phyloP scores from a whole-genome alignment of 1,139 yeast species.

The Candida tropicalis region DNA sequence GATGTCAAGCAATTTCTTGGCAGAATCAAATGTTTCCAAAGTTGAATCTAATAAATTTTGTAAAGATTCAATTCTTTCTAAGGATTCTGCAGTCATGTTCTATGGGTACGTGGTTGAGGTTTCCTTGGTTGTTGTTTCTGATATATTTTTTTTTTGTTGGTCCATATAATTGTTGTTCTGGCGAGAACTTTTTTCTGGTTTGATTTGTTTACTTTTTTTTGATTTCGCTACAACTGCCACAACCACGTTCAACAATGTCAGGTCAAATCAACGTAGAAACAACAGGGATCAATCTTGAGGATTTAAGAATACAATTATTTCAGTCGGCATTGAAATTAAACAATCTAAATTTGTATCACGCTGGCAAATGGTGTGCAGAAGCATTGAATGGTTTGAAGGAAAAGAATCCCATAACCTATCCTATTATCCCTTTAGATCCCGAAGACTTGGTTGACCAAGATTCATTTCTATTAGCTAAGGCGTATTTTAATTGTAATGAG shows the following conservation, averaged over 20 bases:
- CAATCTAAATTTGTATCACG: conserved; percentile 59
- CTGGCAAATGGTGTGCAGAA: conserved; percentile 84
- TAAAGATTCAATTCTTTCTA: conserved; percentile 7
- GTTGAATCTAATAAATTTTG: conserved; percentile 10
- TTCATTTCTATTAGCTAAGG: conserved; percentile 60
- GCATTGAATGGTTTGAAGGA: conserved; percentile 55
- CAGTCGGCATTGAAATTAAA: conserved; percentile 30
- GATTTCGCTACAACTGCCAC: conserved; percentile 3
- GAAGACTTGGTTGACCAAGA: conserved; percentile 37
- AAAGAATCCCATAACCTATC: conserved; percentile 9
- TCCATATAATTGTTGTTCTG: no score
- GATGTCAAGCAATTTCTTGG: conserved; percentile 18
- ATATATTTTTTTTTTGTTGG: background rate
- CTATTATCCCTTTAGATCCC: conserved; percentile 11
- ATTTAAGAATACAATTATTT: conserved; percentile 27
- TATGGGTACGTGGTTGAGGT: background rate
- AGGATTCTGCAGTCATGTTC: background rate
- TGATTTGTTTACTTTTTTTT: background rate
- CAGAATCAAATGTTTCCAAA: conserved; percentile 19
- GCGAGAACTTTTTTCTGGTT: background rate
- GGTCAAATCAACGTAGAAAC: conserved; percentile 8
- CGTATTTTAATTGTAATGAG: conserved; percentile 83
- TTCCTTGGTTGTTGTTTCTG: background rate
- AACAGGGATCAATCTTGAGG: conserved; percentile 7
- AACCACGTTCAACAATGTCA: background rate